phyloP scores from a whole-genome alignment of 306 rosid genomes.

The Vigna mungo region DNA sequence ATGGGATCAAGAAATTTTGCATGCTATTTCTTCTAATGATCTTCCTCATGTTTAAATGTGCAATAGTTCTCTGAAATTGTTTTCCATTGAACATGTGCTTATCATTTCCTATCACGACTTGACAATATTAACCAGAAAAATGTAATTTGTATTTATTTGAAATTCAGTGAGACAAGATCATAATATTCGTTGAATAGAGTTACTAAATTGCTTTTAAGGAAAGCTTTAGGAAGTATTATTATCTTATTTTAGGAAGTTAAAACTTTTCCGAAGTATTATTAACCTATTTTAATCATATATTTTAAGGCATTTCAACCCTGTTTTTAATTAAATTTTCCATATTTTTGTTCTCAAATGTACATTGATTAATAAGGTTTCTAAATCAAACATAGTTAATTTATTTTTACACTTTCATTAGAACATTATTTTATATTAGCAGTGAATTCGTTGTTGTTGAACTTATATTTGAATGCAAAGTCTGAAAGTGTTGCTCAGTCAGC shows the following conservation, averaged over 20 bases:
- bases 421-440: background rate
- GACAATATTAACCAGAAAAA: background rate
- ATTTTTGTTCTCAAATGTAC: too few relatives aligned
- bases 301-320: too few relatives aligned
- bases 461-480: background rate
- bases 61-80: background rate
- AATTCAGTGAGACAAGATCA: background rate
- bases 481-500: background rate
- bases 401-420: too few relatives aligned
- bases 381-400: too few relatives aligned
- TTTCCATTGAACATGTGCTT: background rate
- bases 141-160: too few relatives aligned
- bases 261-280: too few relatives aligned
- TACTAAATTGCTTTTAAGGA: background rate
- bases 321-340: too few relatives aligned
- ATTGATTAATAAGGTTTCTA: too few relatives aligned
- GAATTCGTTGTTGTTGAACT: background rate
- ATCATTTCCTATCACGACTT: background rate
- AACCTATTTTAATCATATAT: too few relatives aligned
- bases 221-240: too few relatives aligned
- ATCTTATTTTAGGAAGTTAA: too few relatives aligned
- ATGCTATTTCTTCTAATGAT: slow-evolving; percentile 43
- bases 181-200: background rate
- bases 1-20: slow-evolving; percentile 44
- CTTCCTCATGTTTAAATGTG: slow-evolving; percentile 40